These are phyloP conservation scores for Xylaria multiplex DNA, from an alignment of 2,329 filamentous ascomycete species.

Conservation along the genomic window DNA sequence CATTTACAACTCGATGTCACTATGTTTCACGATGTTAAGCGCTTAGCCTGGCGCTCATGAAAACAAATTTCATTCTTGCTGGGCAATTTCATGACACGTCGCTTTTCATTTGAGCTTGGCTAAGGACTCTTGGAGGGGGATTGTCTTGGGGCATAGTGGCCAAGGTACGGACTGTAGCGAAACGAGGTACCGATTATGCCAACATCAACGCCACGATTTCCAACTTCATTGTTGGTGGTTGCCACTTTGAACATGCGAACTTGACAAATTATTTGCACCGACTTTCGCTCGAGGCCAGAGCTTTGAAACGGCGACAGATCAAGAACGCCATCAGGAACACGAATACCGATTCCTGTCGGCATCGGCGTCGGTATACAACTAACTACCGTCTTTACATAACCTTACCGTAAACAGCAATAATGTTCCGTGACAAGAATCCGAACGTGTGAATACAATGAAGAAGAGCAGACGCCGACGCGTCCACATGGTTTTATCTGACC, in stretches of 20 bases:
- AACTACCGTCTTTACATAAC: neutral
- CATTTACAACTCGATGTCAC: neutral
- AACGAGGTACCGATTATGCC: neutral
- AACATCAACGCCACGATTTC: neutral
- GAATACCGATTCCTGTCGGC: neutral
- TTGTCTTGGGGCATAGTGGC: neutral
- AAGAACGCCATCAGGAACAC: neutral
- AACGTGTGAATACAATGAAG: neutral
- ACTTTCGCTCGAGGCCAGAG: neutral
- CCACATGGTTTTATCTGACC: constrained; percentile 21
- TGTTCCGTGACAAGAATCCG: neutral
- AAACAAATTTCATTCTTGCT: neutral
- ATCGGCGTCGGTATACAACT: neutral
- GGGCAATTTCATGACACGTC: neutral
- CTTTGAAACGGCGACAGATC: neutral
- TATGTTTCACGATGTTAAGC: constrained; percentile 15
- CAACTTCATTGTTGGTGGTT: neutral
- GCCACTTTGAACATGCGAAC: neutral
- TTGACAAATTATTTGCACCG: neutral
- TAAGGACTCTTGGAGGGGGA: neutral
- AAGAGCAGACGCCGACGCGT: constrained; percentile 17
- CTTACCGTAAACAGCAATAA: neutral
- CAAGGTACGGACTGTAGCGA: neutral
- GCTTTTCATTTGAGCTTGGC: neutral
- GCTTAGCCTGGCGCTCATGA: constrained; percentile 4